A percentile compares a stretch with the other conserved stretches of the same genome.
Evolutionary conservation across 768 basidiomycete genomes (phyloP).

Genomic region (Tulasnella sp.): DNA sequence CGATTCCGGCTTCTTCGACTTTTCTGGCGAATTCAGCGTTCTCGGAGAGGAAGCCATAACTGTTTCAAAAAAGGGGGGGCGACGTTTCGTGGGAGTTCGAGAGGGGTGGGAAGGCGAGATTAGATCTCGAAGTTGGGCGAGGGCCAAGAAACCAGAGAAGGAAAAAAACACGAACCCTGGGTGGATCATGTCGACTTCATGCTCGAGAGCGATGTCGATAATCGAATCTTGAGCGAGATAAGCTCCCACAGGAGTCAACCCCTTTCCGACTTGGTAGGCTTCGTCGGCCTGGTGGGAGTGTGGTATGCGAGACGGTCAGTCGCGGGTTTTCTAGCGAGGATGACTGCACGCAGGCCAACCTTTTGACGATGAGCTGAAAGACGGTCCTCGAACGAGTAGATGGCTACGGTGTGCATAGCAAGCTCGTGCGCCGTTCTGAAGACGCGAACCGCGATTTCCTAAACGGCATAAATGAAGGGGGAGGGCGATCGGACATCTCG

Average conservation of each 20-base stretch:
- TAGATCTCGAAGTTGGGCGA: neutral
- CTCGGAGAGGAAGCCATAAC: conserved; percentile 97
- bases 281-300: conserved; percentile 73
- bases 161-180: conserved; percentile 62
- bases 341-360: conserved; percentile 44
- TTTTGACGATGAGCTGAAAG: conserved; percentile 97
- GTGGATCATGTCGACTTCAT: conserved; percentile 99
- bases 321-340: neutral
- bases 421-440: conserved; percentile 98
- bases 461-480: conserved; percentile 29
- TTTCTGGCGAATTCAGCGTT: conserved; percentile 96
- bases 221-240: conserved; percentile 98
- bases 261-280: conserved; percentile 96
- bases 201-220: conserved; percentile 92
- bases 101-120: neutral
- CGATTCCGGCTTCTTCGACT: conserved; percentile 95
- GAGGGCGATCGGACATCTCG: conserved; percentile 18
- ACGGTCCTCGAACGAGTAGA: conserved; percentile 96
- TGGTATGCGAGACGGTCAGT: neutral
- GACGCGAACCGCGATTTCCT: conserved; percentile 99
- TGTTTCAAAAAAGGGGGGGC: conserved; percentile 37
- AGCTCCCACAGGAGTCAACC: conserved; percentile 91
- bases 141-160: neutral
- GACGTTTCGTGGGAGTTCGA: neutral
- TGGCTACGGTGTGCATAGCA: conserved; percentile 98